These are phyloP conservation scores for Penicillium chermesinum DNA, from an alignment of 495 filamentous ascomycete species.

Conservation along the genomic window DNA sequence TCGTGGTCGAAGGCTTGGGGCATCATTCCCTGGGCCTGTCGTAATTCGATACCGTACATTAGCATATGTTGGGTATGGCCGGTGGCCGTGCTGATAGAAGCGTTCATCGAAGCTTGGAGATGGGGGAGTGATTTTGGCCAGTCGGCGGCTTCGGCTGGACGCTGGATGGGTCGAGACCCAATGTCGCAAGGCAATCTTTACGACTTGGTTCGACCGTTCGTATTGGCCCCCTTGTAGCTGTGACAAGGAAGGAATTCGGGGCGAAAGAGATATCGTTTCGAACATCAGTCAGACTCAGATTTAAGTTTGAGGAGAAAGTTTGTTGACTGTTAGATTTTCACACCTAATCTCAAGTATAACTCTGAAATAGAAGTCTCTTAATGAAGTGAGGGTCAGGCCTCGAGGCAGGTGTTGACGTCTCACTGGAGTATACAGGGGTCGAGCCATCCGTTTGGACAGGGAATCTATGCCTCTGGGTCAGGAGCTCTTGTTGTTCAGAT, in stretches of 20 bases:
- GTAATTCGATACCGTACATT: no score
- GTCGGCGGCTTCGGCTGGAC: no score
- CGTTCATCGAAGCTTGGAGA: no score
- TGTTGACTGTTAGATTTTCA: not conserved
- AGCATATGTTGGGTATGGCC: no score
- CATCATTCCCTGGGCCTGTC: no score
- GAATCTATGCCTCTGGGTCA: not conserved
- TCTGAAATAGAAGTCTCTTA: not conserved
- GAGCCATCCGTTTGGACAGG: not conserved
- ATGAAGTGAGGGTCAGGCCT: not conserved
- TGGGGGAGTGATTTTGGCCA: no score
- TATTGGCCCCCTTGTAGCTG: conserved; percentile 72
- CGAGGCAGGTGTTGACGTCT: not conserved
- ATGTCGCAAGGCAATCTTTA: no score
- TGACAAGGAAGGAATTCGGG: conserved; percentile 66
- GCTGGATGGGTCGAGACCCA: no score
- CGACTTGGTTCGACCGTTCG: no score
- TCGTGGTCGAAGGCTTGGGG: no score
- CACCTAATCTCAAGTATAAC: not conserved
- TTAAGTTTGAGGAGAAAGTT: conserved; percentile 1
- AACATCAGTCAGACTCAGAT: conserved; percentile 60
- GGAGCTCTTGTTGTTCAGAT: conserved; percentile 6
- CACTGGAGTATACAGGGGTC: conserved; percentile 5
- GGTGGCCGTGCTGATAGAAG: no score
- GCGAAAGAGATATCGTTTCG: conserved; percentile 62